phyloP scores from a whole-genome alignment of 2,329 filamentous ascomycete species.

The Diaporthe vexans region DNA sequence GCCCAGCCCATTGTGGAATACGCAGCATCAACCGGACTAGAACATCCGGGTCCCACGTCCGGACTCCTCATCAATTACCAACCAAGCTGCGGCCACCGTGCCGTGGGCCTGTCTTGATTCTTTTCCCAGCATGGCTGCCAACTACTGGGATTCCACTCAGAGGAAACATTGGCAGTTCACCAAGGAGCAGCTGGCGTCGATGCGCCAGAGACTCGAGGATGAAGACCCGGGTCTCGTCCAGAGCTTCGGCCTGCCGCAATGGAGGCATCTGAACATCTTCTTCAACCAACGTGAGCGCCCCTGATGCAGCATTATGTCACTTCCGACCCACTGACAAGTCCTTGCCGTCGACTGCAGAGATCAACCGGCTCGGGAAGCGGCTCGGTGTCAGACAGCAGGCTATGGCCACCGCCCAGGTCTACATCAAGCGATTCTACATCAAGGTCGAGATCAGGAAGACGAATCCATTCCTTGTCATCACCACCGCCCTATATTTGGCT shows the following conservation, averaged over 20 bases:
- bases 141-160: constrained; percentile 97
- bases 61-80: background rate
- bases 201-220: constrained; percentile 83
- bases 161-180: constrained; percentile 91
- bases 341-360: constrained; percentile 64
- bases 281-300: constrained; percentile 83
- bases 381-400: constrained; percentile 90
- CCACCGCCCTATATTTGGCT: constrained; percentile 94
- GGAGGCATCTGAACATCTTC: constrained; percentile 88
- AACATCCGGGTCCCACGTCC: background rate
- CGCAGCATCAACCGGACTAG: background rate
- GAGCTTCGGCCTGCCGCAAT: constrained; percentile 85
- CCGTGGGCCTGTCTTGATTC: constrained; percentile 42
- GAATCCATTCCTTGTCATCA: constrained; percentile 92
- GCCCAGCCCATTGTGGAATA: background rate
- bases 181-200: constrained; percentile 81
- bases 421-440: constrained; percentile 93
- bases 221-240: constrained; percentile 81
- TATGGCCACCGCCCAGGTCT: constrained; percentile 93
- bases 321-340: constrained; percentile 23
- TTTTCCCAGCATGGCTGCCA: constrained; percentile 80
- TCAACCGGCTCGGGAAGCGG: constrained; percentile 86
- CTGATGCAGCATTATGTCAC: constrained; percentile 15
- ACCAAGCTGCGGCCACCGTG: constrained; percentile 31
- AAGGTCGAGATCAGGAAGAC: constrained; percentile 92